phyloP scores from a whole-genome alignment of 2,329 filamentous ascomycete genomes.

The Diplodia corticola region DNA sequence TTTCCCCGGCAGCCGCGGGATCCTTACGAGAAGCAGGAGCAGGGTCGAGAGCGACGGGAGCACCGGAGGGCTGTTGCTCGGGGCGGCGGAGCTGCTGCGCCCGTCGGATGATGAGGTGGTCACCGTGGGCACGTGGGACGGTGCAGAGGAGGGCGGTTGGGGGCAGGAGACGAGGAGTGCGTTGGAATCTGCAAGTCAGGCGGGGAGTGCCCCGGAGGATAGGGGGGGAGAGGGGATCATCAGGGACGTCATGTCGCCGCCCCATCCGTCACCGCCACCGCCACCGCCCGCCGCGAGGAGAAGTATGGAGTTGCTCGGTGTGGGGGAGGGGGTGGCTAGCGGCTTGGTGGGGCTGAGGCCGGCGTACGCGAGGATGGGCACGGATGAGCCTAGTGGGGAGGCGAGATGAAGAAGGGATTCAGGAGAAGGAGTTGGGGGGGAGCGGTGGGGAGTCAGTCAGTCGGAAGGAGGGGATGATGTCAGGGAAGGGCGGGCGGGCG shows the following conservation, averaged over 20 bases:
- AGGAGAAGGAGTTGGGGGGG: background rate
- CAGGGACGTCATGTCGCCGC: background rate
- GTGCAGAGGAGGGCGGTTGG: background rate
- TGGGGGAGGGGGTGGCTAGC: background rate
- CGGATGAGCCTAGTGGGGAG: constrained; percentile 15
- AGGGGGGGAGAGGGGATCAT: background rate
- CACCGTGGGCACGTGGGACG: background rate
- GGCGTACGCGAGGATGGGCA: background rate
- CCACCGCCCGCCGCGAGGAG: background rate
- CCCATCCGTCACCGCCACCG: background rate
- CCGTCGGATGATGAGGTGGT: background rate
- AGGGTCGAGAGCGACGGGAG: constrained; percentile 7
- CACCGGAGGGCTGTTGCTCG: background rate
- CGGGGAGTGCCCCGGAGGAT: background rate
- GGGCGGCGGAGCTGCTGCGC: background rate
- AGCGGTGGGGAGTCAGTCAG: background rate
- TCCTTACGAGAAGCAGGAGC: background rate
- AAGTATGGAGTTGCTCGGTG: background rate
- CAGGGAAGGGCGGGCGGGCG: background rate
- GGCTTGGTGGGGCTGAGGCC: background rate
- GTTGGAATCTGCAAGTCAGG: background rate
- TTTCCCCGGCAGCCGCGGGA: background rate
- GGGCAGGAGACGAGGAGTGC: background rate
- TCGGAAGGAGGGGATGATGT: background rate
- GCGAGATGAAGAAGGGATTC: constrained; percentile 29